Base-by-base conservation (phyloP, 208 protist species). In the Histomonas meleagridis region DNA sequence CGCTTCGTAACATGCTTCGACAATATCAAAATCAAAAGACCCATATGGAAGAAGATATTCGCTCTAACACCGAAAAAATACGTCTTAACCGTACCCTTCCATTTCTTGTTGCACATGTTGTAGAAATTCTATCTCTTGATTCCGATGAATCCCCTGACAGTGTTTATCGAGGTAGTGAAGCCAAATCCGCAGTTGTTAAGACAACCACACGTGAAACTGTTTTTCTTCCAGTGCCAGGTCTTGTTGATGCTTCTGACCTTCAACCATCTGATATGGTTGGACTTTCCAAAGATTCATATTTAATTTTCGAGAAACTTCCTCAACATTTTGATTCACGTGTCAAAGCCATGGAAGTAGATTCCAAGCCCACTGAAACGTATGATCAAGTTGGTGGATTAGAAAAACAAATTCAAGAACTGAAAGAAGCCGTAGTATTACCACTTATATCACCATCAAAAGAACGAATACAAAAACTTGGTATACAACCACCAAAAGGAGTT, bases 271-370 rank as follows among this genome's bases (percentile, higher is more conserved):
- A 99, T 93, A 95, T 99, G 26, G 97, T 99, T 21, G 99, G 98
- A 40, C 97, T 99, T 26, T 99, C 99, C 95, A 99, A 99, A 94
- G 99, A 99, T 95, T 98, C 97, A 62, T 99, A 98, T 93, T 96
- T 99, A 26, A 97, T 99, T 90, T 95, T 99, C 5, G 98, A 99
- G 94, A 98, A 96, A 40, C 95, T 99, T 28, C 98, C 98, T 32
- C 94, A 97, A 32, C 98, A 99, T 96, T 99, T 93, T 38, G 98
- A 99, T 95, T 97, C 97, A 60, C 97, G 98, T 40, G 98, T 99
- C n/a, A 99, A 99, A 95, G 97, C 98, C 49, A 99, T 99, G 98
- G 98, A 99, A 94, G 98, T 99, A 49, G 90, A 91, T 90, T 98
- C 99, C 93, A 97, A 97, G 94, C 98, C 99, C 51, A 99, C 97